Evolutionary conservation across 208 protist species (phyloP).

Genomic region (Trypanosoma grayi): DNA sequence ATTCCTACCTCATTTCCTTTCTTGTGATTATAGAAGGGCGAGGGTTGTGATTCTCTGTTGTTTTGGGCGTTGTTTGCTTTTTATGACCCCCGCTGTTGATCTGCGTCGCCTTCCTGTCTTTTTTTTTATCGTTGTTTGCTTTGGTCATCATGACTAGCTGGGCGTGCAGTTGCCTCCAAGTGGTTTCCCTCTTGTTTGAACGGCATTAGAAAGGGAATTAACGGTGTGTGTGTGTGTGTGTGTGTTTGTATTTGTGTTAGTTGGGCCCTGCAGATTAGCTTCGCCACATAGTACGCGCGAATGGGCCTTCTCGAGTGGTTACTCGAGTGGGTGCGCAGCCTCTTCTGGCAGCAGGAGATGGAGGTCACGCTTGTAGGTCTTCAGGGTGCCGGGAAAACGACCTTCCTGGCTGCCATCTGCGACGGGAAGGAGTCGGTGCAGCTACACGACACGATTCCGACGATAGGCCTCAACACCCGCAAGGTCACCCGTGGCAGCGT

Average conservation of each 20-base stretch:
- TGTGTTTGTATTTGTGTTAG: not conserved
- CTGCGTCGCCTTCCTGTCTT: not conserved
- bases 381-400: constrained; percentile 92
- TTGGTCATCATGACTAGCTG: not conserved
- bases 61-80: too few relatives aligned
- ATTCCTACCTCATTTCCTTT: too few relatives aligned
- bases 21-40: too few relatives aligned
- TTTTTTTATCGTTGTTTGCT: not conserved
- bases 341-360: constrained; percentile 96
- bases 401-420: constrained; percentile 84
- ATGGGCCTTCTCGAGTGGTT: constrained; percentile 23
- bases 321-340: constrained; percentile 24
- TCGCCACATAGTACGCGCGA: not conserved
- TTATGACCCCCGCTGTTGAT: too few relatives aligned
- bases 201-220: too few relatives aligned
- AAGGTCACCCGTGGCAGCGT: constrained; percentile 91
- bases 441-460: constrained; percentile 87
- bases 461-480: constrained; percentile 93
- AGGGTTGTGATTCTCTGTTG: too few relatives aligned
- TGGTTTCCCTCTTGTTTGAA: too few relatives aligned
- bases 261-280: too few relatives aligned
- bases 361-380: constrained; percentile 93
- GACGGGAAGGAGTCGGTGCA: constrained; percentile 26
- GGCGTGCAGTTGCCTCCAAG: too few relatives aligned
- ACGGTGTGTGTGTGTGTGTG: not conserved